Evolutionary conservation across 2,329 filamentous ascomycete genomes (phyloP), one percentile per base, ranked within the genome.

Genomic region (Aspergillus chevalieri): DNA sequence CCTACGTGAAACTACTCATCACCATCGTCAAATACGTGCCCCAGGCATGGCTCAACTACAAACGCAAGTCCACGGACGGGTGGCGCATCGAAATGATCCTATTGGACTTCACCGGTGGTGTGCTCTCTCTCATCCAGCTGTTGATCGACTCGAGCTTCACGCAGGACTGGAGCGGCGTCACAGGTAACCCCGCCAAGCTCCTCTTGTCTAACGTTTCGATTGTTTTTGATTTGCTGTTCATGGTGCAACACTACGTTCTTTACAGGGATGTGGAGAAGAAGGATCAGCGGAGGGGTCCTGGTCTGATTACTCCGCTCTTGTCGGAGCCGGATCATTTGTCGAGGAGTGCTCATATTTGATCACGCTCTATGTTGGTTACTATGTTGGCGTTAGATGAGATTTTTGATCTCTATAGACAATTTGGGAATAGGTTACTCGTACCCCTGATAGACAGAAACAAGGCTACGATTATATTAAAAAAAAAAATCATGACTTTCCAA

Each of bases 21-120:
- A 95, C 92, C 0, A 74, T 96, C 22, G 80, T 95, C 71, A 98
- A 98, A 73, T 97, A 96, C 71, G 84, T 89, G 43, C 93, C 93
- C 4, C 90, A 95, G 75, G 82, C 87, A 34, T 77, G 86, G 62
- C 78, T 86, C 59, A 97, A 97, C 74, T 90, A 86, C 66, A 83
- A 84, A 60, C 89, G 92, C 62, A 81, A 85, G 65, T 94, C 88
- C 49, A 97, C 93, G 1, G 72, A 79, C 17, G 93, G 93, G 34
- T 97, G 92, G 90, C 86, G 83, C 60, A 96, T 96, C 57, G 74
- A 74, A 53, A 85, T 89, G 66, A 91, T 96, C 59, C 73, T 95
- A 43, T 78, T 96, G 8, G 93, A 97, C 65, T 79, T 95, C 52
- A 74, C 77, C 1, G 93, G 93, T 34, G 90, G 92, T 33, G 65